phyloP scores from a whole-genome alignment of 768 basidiomycete species.

The Lentinula edodes region DNA sequence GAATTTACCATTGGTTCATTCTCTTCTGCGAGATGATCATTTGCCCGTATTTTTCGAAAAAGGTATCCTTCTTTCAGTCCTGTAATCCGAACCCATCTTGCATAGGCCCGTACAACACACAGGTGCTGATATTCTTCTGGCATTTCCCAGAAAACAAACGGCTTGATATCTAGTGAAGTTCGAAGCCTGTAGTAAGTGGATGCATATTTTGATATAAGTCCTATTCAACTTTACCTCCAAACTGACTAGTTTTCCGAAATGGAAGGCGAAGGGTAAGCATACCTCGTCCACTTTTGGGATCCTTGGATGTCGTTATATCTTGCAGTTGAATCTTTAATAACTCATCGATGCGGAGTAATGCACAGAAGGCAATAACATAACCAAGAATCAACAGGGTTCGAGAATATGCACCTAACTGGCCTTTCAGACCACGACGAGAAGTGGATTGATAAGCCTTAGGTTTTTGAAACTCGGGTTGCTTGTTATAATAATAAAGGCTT shows the following conservation, averaged over 20 bases:
- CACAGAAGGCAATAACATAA: conserved; percentile 9
- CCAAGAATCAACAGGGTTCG: not conserved
- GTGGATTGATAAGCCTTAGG: too few relatives aligned
- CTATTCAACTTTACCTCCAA: too few relatives aligned
- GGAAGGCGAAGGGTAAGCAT: too few relatives aligned
- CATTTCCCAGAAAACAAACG: conserved; percentile 6
- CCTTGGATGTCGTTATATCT: not conserved
- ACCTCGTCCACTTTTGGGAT: not conserved
- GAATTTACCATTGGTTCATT: conserved; percentile 9
- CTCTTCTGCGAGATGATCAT: conserved; percentile 7
- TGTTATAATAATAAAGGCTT: too few relatives aligned
- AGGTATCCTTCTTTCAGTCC: conserved; percentile 8
- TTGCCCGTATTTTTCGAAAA: conserved; percentile 8
- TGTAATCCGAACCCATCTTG: conserved; percentile 9
- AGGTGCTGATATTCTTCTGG: too few relatives aligned
- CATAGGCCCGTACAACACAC: not conserved
- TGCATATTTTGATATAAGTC: too few relatives aligned
- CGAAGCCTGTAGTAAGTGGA: too few relatives aligned
- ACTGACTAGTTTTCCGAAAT: too few relatives aligned
- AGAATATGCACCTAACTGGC: not conserved
- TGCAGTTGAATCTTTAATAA: conserved; percentile 12
- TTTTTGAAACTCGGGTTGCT: too few relatives aligned
- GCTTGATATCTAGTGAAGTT: conserved; percentile 11
- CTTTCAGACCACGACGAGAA: not conserved
- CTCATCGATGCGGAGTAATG: conserved; percentile 14